Evolutionary conservation across 768 basidiomycete genomes (phyloP), one percentile per base, ranked within the genome.

Genomic region (Imleria badia): DNA sequence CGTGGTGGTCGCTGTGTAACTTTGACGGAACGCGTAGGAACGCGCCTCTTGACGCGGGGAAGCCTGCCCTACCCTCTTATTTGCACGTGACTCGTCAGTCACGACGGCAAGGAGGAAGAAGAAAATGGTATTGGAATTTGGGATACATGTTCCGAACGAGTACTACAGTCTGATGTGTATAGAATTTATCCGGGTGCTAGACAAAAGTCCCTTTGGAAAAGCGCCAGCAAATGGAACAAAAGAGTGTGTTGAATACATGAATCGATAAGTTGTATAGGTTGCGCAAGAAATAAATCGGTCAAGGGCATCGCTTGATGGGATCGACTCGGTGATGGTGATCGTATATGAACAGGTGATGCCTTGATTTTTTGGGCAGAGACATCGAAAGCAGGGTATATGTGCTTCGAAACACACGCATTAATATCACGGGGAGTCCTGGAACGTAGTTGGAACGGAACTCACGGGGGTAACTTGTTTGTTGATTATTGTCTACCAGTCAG

Each of bases 11-110:
- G 10, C 6, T 42, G 30, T 42, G 4, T 14, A 29, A 49, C 34
- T 9, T 29, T 5, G 49, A 22, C 8, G 17, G 51, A 50, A 55
- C 60, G 60, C 59, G 62, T 47, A 43, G 30, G 9, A 46, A 47
- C 56, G 49, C 52, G 58, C 6, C 9, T 12, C 19, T 49, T 43
- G 59, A 66, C 69, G 64, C 71, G 69, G 51, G n/a, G 29, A 59
- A 51, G 59, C 72, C 67, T 58, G 72, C 75, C 74, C 71, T 76
- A 73, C 53, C 3, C 20, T 3, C 12, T 26, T 9, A 10, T 30
- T 19, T 34, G 41, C 54, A 61, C 56, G 57, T 58, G 57, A 53
- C 19, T n/a, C n/a, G 34, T 20, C n/a, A 34, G 13, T 17, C n/a
- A 11, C 36, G 6, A 8, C 20, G 9, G 29, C 17, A 19, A 8